phyloP scores from a whole-genome alignment of 2,329 filamentous ascomycete genomes.

The Xylaria polymorpha region DNA sequence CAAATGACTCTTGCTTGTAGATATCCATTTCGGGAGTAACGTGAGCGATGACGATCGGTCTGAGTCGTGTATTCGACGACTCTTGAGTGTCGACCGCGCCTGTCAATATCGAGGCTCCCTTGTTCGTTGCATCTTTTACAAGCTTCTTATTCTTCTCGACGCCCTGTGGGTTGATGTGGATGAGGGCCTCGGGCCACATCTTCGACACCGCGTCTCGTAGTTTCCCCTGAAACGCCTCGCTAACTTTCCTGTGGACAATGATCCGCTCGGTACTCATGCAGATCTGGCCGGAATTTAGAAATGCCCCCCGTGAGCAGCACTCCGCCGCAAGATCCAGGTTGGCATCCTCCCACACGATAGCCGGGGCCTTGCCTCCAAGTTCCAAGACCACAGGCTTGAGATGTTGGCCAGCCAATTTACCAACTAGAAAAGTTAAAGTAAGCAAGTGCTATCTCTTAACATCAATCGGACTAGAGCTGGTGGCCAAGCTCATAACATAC shows the following conservation, averaged over 20 bases:
- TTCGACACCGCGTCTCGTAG: conserved; percentile 44
- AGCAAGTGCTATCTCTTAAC: conserved; percentile 3
- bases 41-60: conserved; percentile 68
- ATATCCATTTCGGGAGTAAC: conserved; percentile 74
- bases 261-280: conserved; percentile 79
- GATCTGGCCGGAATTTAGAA: conserved; percentile 72
- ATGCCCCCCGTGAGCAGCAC: conserved; percentile 68
- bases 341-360: conserved; percentile 75
- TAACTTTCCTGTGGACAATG: conserved; percentile 68
- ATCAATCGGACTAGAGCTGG: neutral
- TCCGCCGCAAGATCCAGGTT: conserved; percentile 71
- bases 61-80: conserved; percentile 58
- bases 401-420: conserved; percentile 69
- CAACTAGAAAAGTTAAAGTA: conserved; percentile 53
- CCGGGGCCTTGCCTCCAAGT: conserved; percentile 75
- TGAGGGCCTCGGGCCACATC: conserved; percentile 47
- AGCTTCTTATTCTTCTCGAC: conserved; percentile 54
- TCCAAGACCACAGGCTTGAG: conserved; percentile 77
- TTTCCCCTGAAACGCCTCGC: conserved; percentile 60
- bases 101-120: conserved; percentile 68
- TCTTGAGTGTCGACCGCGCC: conserved; percentile 57
- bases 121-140: conserved; percentile 64
- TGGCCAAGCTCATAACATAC: conserved; percentile 8
- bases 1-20: conserved; percentile 74
- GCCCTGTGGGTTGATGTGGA: conserved; percentile 47